Base-by-base conservation (phyloP, 73 alveolate genomes). In the Durusdinium trenchii region DNA sequence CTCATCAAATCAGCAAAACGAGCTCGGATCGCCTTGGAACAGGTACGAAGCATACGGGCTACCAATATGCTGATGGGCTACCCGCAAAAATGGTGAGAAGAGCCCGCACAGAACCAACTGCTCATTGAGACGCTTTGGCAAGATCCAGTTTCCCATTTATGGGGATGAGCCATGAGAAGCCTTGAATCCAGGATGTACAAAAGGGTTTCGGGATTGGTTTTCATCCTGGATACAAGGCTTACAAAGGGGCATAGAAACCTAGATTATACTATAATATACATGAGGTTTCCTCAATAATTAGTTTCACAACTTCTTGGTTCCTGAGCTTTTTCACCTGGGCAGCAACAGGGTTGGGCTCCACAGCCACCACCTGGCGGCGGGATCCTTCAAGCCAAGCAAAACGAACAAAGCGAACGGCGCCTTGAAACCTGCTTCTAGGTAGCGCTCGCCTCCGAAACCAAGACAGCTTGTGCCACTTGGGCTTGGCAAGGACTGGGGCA, bases 311-410 rank as follows among this genome's bases (percentile, higher is more conserved):
- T 20, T 1, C 18, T 7, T 20, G 14, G 9, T 9, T 67, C 81
- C 81, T 9, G 38, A 28, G 26, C 38, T 67, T 32, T 71, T 51
- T 71, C 84, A 28, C 96, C 71, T 48, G 51, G 6, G 99, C 99
- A 18, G 94, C 99, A 1, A 83, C 99, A 1, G 99, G 99, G 48
- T 94, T 94, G 23, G 99, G 99, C 52, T 94, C 99, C 23, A 94
- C 83, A 30, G 99, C 99, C 28, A 94, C 99, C 30, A 94, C 99
- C 99, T 94, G 94, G 23, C 20, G 18, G 43, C 60, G 16, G 47
- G 47, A 6, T 46, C 42, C 38, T 51, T 20, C 87, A 38, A n/a
- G 86, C 20, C 60, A n/a, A n/a, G n/a, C n/a, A n/a, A n/a, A n/a
- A n/a, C n/a, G n/a, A n/a, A n/a, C n/a, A n/a, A n/a, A n/a, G n/a